These are phyloP conservation scores for Collybia sp. DNA, from an alignment of 768 basidiomycete genomes.

Conservation along the genomic window DNA sequence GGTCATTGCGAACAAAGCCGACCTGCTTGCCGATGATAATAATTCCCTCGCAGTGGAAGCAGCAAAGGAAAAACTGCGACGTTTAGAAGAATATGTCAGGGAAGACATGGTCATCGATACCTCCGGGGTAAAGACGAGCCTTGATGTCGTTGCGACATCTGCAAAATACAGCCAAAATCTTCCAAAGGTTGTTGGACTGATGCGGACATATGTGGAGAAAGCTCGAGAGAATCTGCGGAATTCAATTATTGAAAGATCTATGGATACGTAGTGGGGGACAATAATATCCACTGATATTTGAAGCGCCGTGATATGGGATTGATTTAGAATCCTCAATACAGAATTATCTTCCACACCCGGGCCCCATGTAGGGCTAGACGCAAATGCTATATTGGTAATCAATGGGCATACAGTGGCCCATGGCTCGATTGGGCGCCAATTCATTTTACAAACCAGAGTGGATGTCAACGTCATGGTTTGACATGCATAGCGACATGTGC, in stretches of 20 bases:
- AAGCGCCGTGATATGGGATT: too few species aligned
- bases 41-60: conserved; percentile 42
- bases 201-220: conserved; percentile 61
- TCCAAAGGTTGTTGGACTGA: conserved; percentile 56
- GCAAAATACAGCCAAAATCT: conserved; percentile 87
- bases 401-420: too few species aligned
- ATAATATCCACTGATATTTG: too few species aligned
- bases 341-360: too few species aligned
- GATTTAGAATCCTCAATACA: too few species aligned
- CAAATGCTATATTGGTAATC: too few species aligned
- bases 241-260: neutral
- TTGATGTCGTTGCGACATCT: conserved; percentile 79
- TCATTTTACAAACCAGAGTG: too few species aligned
- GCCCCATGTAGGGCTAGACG: too few species aligned
- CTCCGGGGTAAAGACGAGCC: conserved; percentile 19
- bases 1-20: conserved; percentile 95
- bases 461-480: too few species aligned
- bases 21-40: conserved; percentile 59
- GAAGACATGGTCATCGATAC: conserved; percentile 32
- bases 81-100: conserved; percentile 53
- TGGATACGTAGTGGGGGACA: too few species aligned
- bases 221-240: conserved; percentile 15
- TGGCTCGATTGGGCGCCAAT: too few species aligned
- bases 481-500: too few species aligned
- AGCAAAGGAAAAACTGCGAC: conserved; percentile 52